Evolutionary conservation across 805 yeast genomes (phyloP).

Genomic region (Hanseniaspora pseudoguilliermondii): DNA sequence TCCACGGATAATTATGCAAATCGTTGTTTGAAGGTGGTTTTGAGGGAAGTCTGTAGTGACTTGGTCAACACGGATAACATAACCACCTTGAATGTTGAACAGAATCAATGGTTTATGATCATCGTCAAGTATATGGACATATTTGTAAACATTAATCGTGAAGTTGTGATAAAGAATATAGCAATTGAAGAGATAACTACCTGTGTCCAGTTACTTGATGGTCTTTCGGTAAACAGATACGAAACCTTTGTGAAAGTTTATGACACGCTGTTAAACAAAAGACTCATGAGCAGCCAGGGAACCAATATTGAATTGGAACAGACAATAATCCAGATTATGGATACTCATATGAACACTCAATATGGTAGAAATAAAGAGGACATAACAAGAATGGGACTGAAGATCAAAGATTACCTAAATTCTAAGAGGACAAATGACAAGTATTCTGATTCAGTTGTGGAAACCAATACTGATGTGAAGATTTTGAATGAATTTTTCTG

Average conservation of each 20-base stretch:
- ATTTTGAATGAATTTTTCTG: conserved; percentile 52
- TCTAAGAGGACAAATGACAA: conserved; percentile 39
- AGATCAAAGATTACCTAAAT: conserved; percentile 66
- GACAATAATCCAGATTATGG: conserved; percentile 3
- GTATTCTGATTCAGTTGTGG: conserved; percentile 24
- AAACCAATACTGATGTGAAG: conserved; percentile 35
- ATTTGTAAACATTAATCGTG: neutral
- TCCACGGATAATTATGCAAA: neutral
- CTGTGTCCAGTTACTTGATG: neutral
- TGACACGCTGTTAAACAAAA: neutral
- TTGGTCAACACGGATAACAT: neutral
- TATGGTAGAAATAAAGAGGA: conserved; percentile 9
- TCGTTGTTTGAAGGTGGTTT: neutral
- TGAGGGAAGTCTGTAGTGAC: neutral
- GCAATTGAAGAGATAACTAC: neutral
- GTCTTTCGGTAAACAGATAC: neutral
- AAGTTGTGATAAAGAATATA: neutral
- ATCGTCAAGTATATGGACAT: neutral
- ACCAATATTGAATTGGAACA: neutral
- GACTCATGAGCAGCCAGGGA: neutral
- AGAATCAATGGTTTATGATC: conserved; percentile 2
- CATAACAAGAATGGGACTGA: conserved; percentile 56
- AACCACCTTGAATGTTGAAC: neutral
- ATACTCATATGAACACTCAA: neutral
- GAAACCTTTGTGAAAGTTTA: neutral